Evolutionary conservation across 805 yeast species (phyloP).

Genomic region (Kodamaea laetipori): DNA sequence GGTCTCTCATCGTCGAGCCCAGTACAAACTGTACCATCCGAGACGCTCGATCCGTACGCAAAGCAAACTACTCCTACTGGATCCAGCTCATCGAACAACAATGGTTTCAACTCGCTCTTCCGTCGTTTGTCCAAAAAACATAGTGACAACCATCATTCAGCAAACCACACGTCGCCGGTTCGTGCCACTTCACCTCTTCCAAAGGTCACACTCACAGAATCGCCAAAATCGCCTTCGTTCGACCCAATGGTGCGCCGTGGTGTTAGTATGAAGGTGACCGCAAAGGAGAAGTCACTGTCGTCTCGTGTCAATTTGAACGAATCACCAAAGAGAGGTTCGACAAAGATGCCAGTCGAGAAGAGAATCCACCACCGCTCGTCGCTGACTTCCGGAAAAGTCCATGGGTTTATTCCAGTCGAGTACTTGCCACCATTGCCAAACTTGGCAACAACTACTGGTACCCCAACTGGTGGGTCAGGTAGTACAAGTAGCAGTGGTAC

Average conservation of each 20-base stretch:
- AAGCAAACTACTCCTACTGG: slow-evolving; percentile 5
- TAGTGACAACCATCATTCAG: slow-evolving; percentile 10
- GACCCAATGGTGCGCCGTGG: slow-evolving; percentile 59
- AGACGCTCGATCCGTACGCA: slow-evolving; percentile 35
- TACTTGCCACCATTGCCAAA: slow-evolving; percentile 48
- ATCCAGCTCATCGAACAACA: background rate
- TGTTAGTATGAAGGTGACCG: slow-evolving; percentile 61
- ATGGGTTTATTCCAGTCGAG: slow-evolving; percentile 46
- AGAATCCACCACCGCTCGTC: slow-evolving; percentile 23
- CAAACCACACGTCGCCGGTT: slow-evolving; percentile 9
- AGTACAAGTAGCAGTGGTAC: slow-evolving; percentile 1
- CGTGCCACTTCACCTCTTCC: slow-evolving; percentile 4
- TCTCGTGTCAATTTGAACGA: slow-evolving; percentile 18
- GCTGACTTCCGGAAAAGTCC: slow-evolving; percentile 29
- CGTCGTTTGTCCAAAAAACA: slow-evolving; percentile 40
- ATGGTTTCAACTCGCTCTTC: slow-evolving; percentile 38
- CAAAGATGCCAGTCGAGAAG: slow-evolving; percentile 11
- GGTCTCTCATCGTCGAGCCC: slow-evolving; percentile 29
- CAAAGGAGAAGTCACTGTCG: slow-evolving; percentile 47
- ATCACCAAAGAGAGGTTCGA: slow-evolving; percentile 7
- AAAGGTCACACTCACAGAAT: slow-evolving; percentile 5
- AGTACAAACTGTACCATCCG: slow-evolving; percentile 21
- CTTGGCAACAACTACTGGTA: slow-evolving; percentile 25
- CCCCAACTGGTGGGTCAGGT: background rate
- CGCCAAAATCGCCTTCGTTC: slow-evolving; percentile 10